Conservation (phyloP, 1,139 yeast genomes). For the Magnusiomyces ingens region DNA sequence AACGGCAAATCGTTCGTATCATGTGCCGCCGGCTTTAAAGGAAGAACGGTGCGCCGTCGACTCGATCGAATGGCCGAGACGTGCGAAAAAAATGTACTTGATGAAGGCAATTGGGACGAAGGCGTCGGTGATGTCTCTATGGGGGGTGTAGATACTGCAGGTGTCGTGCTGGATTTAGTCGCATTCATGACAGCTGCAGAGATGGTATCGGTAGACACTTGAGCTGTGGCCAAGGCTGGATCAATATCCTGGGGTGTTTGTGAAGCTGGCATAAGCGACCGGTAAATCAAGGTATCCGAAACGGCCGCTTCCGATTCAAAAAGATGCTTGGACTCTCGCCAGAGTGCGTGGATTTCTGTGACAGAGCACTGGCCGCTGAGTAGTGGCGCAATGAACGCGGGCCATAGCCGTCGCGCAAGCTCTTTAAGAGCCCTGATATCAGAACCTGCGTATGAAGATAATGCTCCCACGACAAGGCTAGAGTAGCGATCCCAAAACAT, state of each 20-base stretch:
- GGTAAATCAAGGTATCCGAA: slow-evolving; percentile 22
- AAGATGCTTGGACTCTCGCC: slow-evolving; percentile 39
- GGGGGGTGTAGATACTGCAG: not conserved
- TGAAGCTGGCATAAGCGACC: not conserved
- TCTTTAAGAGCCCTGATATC: slow-evolving; percentile 42
- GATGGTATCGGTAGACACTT: no score
- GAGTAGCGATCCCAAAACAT: slow-evolving; percentile 19
- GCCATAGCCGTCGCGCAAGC: slow-evolving; percentile 46
- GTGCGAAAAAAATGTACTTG: not conserved
- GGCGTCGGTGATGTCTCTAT: not conserved
- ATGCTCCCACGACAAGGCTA: slow-evolving; percentile 44
- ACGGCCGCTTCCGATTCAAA: slow-evolving; percentile 41
- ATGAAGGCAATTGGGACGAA: not conserved
- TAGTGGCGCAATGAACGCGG: slow-evolving; percentile 42
- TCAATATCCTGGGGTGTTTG: no score
- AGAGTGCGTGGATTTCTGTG: slow-evolving; percentile 43
- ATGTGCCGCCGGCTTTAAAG: not conserved
- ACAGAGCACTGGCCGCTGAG: slow-evolving; percentile 31
- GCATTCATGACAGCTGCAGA: no score
- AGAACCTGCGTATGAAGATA: slow-evolving; percentile 48
- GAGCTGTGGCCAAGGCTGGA: no score
- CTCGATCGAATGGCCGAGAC: not conserved
- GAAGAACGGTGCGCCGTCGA: not conserved
- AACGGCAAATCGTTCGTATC: slow-evolving; percentile 37
- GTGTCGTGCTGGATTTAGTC: not conserved